Conservation (phyloP, 2,329 filamentous ascomycete species). For the Calonectria hongkongensis region DNA sequence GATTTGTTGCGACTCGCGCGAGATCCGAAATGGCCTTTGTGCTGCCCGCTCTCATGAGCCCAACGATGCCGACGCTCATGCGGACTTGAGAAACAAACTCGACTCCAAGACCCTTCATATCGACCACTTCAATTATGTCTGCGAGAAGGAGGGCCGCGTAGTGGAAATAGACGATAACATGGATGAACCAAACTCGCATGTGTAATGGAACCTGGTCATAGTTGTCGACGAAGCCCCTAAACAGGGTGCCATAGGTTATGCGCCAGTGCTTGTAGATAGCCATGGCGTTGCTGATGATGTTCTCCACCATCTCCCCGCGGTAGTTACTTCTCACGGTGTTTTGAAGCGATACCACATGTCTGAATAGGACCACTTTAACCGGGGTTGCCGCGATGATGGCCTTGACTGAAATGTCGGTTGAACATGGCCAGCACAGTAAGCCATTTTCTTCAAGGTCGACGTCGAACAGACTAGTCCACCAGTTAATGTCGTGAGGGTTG, state of each 20-base stretch:
- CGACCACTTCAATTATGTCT: constrained; percentile 71
- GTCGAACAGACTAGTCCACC: constrained; percentile 59
- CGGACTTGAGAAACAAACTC: constrained; percentile 54
- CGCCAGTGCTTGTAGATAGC: constrained; percentile 74
- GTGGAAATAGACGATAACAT: constrained; percentile 74
- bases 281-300: constrained; percentile 67
- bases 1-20: constrained; percentile 65
- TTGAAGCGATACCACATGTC: constrained; percentile 72
- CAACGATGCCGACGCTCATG: constrained; percentile 57
- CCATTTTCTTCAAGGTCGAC: constrained; percentile 48
- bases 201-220: constrained; percentile 70
- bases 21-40: constrained; percentile 68
- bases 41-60: constrained; percentile 65
- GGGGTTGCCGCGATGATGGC: constrained; percentile 71
- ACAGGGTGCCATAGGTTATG: constrained; percentile 69
- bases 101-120: constrained; percentile 60
- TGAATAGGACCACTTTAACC: constrained; percentile 75
- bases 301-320: constrained; percentile 65
- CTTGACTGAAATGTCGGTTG: constrained; percentile 68
- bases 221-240: constrained; percentile 69
- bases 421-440: constrained; percentile 70
- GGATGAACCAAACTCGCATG: constrained; percentile 76
- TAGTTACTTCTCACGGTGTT: constrained; percentile 65
- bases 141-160: constrained; percentile 73
- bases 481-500: constrained; percentile 54